A percentile compares a stretch with the other conserved stretches of the same genome.
Evolutionary conservation across 1,139 yeast genomes (phyloP).

Genomic region (Candida freyschussii): DNA sequence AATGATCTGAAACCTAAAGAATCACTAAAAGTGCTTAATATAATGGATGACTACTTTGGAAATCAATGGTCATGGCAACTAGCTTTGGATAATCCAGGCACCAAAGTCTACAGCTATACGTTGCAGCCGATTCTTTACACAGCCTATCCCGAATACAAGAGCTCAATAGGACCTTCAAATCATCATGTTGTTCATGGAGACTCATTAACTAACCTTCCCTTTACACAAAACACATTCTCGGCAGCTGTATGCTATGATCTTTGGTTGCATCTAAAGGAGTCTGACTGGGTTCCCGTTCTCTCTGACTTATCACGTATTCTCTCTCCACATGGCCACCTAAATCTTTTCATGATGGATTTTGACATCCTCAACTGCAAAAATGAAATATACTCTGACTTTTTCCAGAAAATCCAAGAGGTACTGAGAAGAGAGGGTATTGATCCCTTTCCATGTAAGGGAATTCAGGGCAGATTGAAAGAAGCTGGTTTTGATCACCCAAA

Average conservation of each 20-base stretch:
- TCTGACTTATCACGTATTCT: constrained; percentile 34
- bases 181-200: constrained; percentile 26
- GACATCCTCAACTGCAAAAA: constrained; percentile 24
- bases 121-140: constrained; percentile 15
- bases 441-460: constrained; percentile 27
- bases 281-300: constrained; percentile 33
- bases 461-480: constrained; percentile 23
- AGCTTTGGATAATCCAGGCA: constrained; percentile 33
- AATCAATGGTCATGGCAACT: constrained; percentile 37
- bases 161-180: constrained; percentile 21
- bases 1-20: constrained; percentile 15
- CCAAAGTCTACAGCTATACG: constrained; percentile 31
- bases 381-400: constrained; percentile 21
- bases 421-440: constrained; percentile 28
- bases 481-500: constrained; percentile 30
- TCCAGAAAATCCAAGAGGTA: constrained; percentile 24
- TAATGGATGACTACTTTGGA: constrained; percentile 14
- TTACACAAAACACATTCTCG: constrained; percentile 32
- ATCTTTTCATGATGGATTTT: constrained; percentile 30
- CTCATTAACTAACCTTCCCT: constrained; percentile 29
- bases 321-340: constrained; percentile 37
- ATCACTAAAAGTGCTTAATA: constrained; percentile 13
- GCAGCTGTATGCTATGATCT: constrained; percentile 28
- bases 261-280: constrained; percentile 28
- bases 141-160: constrained; percentile 8